These are phyloP conservation scores for Rhodotorula graminis DNA, from an alignment of 768 basidiomycete genomes.

Conservation along the genomic window DNA sequence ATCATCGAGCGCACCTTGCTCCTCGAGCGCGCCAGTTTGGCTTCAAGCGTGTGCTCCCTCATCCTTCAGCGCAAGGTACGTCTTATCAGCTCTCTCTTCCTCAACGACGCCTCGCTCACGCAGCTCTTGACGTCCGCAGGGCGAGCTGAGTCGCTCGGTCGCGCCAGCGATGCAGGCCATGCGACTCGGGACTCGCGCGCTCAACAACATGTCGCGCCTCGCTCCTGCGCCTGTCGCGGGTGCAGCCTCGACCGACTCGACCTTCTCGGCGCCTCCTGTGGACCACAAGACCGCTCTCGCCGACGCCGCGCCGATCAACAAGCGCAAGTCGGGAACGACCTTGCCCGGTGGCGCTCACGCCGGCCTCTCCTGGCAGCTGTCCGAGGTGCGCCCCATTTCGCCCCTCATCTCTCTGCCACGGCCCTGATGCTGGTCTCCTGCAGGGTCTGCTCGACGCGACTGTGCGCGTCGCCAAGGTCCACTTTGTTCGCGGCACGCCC, in stretches of 20 bases:
- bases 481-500: slow-evolving; percentile 69
- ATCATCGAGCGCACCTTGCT: slow-evolving; percentile 58
- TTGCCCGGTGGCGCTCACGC: slow-evolving; percentile 43
- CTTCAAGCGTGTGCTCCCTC: slow-evolving; percentile 62
- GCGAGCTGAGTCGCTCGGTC: slow-evolving; percentile 52
- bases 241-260: neutral
- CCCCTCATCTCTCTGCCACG: neutral
- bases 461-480: slow-evolving; percentile 62
- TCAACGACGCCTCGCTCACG: slow-evolving; percentile 57
- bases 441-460: slow-evolving; percentile 61
- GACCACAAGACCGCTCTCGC: slow-evolving; percentile 31
- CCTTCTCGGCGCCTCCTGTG: neutral
- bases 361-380: slow-evolving; percentile 69
- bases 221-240: slow-evolving; percentile 29
- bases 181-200: slow-evolving; percentile 35
- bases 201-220: slow-evolving; percentile 43
- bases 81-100: neutral
- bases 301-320: slow-evolving; percentile 14
- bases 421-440: neutral
- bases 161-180: slow-evolving; percentile 45
- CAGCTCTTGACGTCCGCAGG: slow-evolving; percentile 50
- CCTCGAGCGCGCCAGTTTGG: slow-evolving; percentile 68
- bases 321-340: slow-evolving; percentile 13
- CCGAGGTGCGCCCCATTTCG: slow-evolving; percentile 50
- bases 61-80: slow-evolving; percentile 65